phyloP scores from a whole-genome alignment of 2,329 filamentous ascomycete genomes.

The Juglanconis juglandina region DNA sequence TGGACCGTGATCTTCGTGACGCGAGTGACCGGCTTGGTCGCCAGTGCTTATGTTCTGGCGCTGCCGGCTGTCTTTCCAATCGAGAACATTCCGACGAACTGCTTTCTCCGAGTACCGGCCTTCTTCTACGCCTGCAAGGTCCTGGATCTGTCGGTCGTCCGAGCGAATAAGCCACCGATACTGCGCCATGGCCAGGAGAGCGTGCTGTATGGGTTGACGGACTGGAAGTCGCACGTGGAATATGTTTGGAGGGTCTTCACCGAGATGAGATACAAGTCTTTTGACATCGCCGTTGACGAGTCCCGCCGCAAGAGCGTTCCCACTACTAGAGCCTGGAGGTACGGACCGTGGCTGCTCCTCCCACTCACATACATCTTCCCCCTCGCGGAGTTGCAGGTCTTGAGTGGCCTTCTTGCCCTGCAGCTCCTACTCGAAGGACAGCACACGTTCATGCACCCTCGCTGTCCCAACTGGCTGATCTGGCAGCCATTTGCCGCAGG shows the following conservation, averaged over 20 bases:
- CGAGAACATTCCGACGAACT: not conserved
- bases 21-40: not conserved
- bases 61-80: not conserved
- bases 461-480: conserved; percentile 2
- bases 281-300: conserved; percentile 8
- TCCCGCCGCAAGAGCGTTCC: not conserved
- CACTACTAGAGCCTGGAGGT: not conserved
- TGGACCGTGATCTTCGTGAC: not conserved
- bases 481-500: not conserved
- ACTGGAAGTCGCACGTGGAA: not conserved
- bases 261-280: conserved; percentile 8
- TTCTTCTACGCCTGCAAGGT: conserved; percentile 11
- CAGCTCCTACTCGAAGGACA: conserved; percentile 2
- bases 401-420: not conserved
- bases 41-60: not conserved
- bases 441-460: conserved; percentile 1
- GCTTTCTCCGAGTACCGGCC: not conserved
- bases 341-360: not conserved
- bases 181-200: not conserved
- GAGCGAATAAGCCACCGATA: not conserved
- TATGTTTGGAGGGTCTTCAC: conserved; percentile 2
- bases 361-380: not conserved
- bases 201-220: not conserved
- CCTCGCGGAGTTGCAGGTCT: not conserved
- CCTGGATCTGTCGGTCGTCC: conserved; percentile 2